Conservation (phyloP, 192 early-diverging fungal species). For the Umbelopsis ramanniana region DNA sequence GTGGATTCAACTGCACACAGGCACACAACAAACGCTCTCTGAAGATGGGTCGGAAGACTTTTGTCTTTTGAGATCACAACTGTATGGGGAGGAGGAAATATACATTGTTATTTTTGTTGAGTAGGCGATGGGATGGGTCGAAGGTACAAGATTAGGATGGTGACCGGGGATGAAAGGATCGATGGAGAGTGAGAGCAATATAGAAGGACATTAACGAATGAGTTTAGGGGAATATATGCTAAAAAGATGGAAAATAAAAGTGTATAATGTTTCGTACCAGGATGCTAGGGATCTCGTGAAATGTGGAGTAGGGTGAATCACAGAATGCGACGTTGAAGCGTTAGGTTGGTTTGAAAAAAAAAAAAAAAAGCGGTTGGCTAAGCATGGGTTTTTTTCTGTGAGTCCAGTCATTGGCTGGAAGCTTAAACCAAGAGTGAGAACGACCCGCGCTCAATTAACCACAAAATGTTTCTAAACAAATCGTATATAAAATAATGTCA, state of each 20-base stretch:
- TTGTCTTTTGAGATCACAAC: not conserved
- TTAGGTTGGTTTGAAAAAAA: not conserved
- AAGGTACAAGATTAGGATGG: too few species aligned
- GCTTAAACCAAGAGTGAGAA: not conserved
- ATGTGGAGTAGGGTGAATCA: not conserved
- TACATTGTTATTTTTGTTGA: too few species aligned
- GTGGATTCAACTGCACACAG: not conserved
- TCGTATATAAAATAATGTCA: not conserved
- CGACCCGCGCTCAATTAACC: not conserved
- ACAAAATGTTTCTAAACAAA: not conserved
- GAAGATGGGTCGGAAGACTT: not conserved
- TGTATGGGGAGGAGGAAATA: not conserved
- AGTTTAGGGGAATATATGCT: not conserved
- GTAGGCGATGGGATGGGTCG: too few species aligned
- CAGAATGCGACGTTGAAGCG: not conserved
- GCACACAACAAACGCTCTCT: constrained; percentile 1
- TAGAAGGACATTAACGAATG: not conserved
- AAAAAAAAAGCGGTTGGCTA: not conserved
- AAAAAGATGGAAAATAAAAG: not conserved
- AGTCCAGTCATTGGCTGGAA: constrained; percentile 4
- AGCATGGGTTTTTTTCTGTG: not conserved
- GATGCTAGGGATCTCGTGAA: not conserved
- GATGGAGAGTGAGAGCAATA: not conserved
- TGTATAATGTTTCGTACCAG: not conserved
- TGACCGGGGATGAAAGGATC: too few species aligned